These are phyloP conservation scores for Coleophoma cylindrospora DNA, from an alignment of 2,329 filamentous ascomycete genomes.

Conservation along the genomic window DNA sequence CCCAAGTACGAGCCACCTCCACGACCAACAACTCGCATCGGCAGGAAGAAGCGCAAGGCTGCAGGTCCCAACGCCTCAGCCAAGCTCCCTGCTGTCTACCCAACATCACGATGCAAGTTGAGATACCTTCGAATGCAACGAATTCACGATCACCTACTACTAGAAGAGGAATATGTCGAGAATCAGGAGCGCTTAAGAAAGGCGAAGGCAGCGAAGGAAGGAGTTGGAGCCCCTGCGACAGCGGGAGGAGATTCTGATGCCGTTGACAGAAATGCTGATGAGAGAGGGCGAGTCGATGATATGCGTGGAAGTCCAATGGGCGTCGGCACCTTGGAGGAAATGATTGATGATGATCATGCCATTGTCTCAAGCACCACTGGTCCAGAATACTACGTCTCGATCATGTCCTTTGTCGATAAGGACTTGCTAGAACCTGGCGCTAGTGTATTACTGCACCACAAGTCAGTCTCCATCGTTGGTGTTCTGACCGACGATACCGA, in stretches of 20 bases:
- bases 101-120: constrained; percentile 95
- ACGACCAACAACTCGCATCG: constrained; percentile 92
- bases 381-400: constrained; percentile 98
- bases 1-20: constrained; percentile 99
- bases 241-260: constrained; percentile 66
- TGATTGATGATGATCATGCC: constrained; percentile 98
- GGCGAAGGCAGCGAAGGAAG: constrained; percentile 76
- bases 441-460: constrained; percentile 93
- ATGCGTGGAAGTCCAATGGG: constrained; percentile 99
- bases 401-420: constrained; percentile 99
- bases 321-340: constrained; percentile 93
- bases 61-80: constrained; percentile 90
- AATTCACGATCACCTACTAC: constrained; percentile 92
- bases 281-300: constrained; percentile 91
- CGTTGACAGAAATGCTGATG: constrained; percentile 83
- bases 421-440: constrained; percentile 94
- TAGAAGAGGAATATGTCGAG: constrained; percentile 98
- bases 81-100: constrained; percentile 91
- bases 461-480: constrained; percentile 95
- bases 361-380: constrained; percentile 97
- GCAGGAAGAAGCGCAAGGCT: constrained; percentile 96
- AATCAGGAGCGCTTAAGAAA: constrained; percentile 96
- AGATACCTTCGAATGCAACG: constrained; percentile 96
- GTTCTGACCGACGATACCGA: constrained; percentile 95
- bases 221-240: constrained; percentile 46